A percentile compares a stretch with the other conserved stretches of the same genome.
These are phyloP conservation scores for Neotropicomus parvogracilis DNA, from an alignment of 1,284 basidiomycete genomes.

Conservation along the genomic window DNA sequence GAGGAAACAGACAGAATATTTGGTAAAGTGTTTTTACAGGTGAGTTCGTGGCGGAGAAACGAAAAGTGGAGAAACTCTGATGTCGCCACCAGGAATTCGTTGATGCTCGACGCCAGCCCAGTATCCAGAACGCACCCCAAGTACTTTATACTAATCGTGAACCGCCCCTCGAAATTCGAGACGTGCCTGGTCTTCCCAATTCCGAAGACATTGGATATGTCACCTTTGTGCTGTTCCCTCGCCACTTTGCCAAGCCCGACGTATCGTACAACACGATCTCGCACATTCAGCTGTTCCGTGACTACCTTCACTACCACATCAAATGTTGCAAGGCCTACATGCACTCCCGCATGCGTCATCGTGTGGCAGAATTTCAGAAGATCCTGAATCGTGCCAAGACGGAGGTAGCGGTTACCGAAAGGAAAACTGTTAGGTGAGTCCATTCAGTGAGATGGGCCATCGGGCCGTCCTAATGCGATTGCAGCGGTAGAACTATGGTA, in stretches of 20 bases:
- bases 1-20: constrained; percentile 98
- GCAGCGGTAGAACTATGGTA: constrained; percentile 53
- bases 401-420: constrained; percentile 78
- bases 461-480: constrained; percentile 10
- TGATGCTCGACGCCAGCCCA: constrained; percentile 89
- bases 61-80: constrained; percentile 6
- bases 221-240: constrained; percentile 97
- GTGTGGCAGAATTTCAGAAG: constrained; percentile 97
- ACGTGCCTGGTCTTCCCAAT: constrained; percentile 75
- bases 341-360: constrained; percentile 95
- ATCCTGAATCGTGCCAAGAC: constrained; percentile 98
- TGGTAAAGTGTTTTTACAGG: constrained; percentile 97
- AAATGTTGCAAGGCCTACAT: constrained; percentile 99
- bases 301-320: constrained; percentile 99
- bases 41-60: constrained; percentile 33
- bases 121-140: constrained; percentile 96
- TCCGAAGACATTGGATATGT: constrained; percentile 96
- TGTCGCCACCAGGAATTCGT: constrained; percentile 81
- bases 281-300: constrained; percentile 95
- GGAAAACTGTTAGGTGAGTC: constrained; percentile 88
- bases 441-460: constrained; percentile 1
- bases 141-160: constrained; percentile 96
- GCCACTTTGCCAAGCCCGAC: constrained; percentile 83
- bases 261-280: constrained; percentile 85
- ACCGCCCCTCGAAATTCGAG: constrained; percentile 92